phyloP scores from a whole-genome alignment of 148 eudicot genomes.

The Euryodendron excelsum region DNA sequence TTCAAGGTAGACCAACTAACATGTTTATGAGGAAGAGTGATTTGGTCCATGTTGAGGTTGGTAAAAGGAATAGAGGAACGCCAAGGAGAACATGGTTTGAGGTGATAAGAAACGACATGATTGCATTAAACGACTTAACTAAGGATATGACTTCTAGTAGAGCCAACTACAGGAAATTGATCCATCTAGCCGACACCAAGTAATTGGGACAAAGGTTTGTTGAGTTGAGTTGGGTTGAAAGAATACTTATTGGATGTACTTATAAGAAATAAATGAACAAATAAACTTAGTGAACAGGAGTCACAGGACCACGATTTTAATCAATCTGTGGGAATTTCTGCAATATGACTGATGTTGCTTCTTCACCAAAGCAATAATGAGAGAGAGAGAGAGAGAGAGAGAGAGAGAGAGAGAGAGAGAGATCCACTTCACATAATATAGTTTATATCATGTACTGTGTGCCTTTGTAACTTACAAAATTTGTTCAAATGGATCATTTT shows the following conservation, averaged over 20 bases:
- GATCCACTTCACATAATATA: background rate
- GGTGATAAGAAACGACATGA: background rate
- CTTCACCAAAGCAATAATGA: background rate
- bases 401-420: too few species aligned
- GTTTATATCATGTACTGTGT: background rate
- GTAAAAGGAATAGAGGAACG: background rate
- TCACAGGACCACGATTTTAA: too few species aligned
- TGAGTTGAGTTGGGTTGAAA: too few species aligned
- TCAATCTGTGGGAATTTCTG: background rate
- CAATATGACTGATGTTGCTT: background rate
- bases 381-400: background rate
- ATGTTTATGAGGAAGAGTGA: background rate
- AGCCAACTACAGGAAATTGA: background rate
- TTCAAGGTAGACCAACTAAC: too few species aligned
- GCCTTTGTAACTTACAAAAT: background rate
- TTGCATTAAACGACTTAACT: background rate
- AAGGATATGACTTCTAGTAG: background rate
- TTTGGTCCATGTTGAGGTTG: background rate
- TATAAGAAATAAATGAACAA: too few species aligned
- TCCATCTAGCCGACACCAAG: too few species aligned
- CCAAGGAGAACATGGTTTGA: background rate
- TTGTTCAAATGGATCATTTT: background rate
- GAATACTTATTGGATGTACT: background rate
- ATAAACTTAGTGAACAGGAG: too few species aligned
- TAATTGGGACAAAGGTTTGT: too few species aligned